Base-by-base conservation (phyloP, 2,329 filamentous ascomycete genomes). In the Fusarium azukiicola region DNA sequence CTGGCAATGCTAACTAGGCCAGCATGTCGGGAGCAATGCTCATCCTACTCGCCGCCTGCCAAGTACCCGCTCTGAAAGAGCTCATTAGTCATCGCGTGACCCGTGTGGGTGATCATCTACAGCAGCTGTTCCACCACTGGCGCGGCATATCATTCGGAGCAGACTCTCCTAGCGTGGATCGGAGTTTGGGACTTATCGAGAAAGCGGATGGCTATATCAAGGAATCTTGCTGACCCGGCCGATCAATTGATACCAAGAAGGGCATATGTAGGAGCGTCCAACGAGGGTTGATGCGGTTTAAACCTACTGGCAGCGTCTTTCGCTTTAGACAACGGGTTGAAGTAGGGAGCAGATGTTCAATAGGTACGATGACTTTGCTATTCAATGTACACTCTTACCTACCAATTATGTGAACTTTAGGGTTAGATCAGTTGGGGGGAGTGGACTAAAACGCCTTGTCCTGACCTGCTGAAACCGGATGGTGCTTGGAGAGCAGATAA, bases 21-120 rank as follows among this genome's bases (percentile, higher is more conserved):
- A 90, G 90, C 0, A 91, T 91, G 89, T 89, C 89, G 0, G 88
- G 88, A 0, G 89, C 89, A 6, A 91, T 91, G 89, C 86, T 91
- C 6, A 87, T 91, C 2, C 83, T 90, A 1, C 85, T 91, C 1
- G 90, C 90, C 0, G 89, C 89, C 0, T 89, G 87, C 12, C 86
- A 87, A 7, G 84, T 90, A 0, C 86, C 86, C 1, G 79, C 84
- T 0, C 76, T 91, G 0, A 84, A 86, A 21, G 81, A 82, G 12
- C 84, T 90, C 16, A 86, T 91, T 6, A 84, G 85, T 0, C 82
- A 85, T 1, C 85, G 90, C 11, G 85, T 89, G 0, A 82, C 87
- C 0, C 79, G 83, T 3, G 87, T 89, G 0, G 90, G 90, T 0
- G 80, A 84, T 5, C 89, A 91, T 79, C 84, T 91, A 0, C 83